phyloP scores from a whole-genome alignment of 1,139 yeast species.

The Candida pseudocylindracea region DNA sequence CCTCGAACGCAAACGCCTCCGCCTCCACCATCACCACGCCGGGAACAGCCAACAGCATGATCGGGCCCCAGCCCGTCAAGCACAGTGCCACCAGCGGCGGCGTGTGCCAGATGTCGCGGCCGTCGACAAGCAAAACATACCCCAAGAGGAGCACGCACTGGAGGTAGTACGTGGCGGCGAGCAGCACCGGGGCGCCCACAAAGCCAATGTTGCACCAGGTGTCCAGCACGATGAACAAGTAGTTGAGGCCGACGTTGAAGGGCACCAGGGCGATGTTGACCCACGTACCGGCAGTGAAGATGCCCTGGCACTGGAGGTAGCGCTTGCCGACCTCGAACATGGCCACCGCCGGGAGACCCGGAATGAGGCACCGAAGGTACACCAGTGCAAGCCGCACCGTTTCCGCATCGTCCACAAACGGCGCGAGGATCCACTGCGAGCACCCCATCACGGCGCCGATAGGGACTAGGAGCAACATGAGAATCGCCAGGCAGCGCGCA shows the following conservation, averaged over 20 bases:
- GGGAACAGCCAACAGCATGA: conserved; percentile 4
- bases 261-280: conserved; percentile 3
- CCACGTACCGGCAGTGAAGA: conserved; percentile 14
- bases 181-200: conserved; percentile 4
- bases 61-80: conserved; percentile 11
- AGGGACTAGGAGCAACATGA: conserved; percentile 4
- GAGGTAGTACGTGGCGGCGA: conserved; percentile 3
- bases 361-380: conserved; percentile 10
- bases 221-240: conserved; percentile 4
- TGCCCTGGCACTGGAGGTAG: conserved; percentile 16
- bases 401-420: conserved; percentile 11
- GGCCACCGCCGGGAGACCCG: conserved; percentile 15
- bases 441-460: conserved; percentile 15
- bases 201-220: conserved; percentile 2
- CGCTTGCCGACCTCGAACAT: conserved; percentile 19
- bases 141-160: conserved; percentile 2
- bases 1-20: conserved; percentile 5
- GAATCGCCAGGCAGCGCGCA: conserved; percentile 5
- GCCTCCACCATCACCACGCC: conserved; percentile 6
- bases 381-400: conserved; percentile 11
- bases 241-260: conserved; percentile 3
- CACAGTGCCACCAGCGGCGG: conserved; percentile 11
- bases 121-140: conserved; percentile 3
- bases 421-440: conserved; percentile 8
- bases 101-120: conserved; percentile 4